Evolutionary conservation across 202 grass and related monocot genomes (phyloP), one percentile per base, ranked within the genome.

Genomic region (Eragrostis tef): DNA sequence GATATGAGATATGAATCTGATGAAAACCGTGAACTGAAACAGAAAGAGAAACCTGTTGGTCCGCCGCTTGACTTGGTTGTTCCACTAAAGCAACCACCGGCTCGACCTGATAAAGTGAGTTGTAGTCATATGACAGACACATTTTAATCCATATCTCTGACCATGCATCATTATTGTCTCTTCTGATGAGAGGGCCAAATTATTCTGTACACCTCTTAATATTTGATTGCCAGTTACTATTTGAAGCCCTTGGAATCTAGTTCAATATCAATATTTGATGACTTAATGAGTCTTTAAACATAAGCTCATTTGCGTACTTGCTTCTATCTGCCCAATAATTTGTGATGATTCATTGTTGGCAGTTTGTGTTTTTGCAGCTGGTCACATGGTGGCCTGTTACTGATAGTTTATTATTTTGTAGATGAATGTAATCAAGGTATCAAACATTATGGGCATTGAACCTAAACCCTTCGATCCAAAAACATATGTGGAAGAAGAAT

Each of bases 401-500:
- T 11, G 36, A 81, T 43, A 42, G 63, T 75, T 84, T 84, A 47
- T 72, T 83, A 74, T 86, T 60, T 81, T 92, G 79, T 90, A 98
- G 95, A 94, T 93, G 90, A 94, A 98, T 81, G 77, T 94, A 63
- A 93, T 94, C 75, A 98, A 98, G 91, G 95, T 98, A n/a, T 94
- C 95, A 67, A 98, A 98, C 74, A 98, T 98, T 67, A 94, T 98
- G 95, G 92, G 92, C 65, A 93, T 98, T 48, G 92, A 98, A 64
- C 83, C 90, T 50, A 98, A 89, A 77, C 87, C 92, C 36, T 98
- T 98, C 73, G 88, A 98, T 83, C 90, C 88, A 11, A 98, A 98
- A 81, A 94, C 95, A 48, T 94, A 91, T 53, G 94, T 91, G 27
- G 94, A 98, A 82, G 94, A 94, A 78, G 90, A 94, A 84, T 90